Evolutionary conservation across 2,329 filamentous ascomycete genomes (phyloP), one percentile per base, ranked within the genome.

Genomic region (Clonostachys rhizophaga): DNA sequence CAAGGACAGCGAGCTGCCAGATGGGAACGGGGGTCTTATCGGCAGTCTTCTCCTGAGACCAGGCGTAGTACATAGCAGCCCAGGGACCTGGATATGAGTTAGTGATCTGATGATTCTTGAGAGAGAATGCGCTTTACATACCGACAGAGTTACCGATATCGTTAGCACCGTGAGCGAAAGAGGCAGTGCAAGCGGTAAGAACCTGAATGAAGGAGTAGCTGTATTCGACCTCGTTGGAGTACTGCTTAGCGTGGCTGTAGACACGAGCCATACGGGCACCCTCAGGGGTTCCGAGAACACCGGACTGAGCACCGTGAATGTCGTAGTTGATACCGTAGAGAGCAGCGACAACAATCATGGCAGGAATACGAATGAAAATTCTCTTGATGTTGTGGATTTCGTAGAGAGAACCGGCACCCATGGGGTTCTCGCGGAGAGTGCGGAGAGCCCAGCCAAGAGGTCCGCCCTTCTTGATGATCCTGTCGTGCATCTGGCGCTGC

Each of bases 401-500:
- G 69, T 92, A 89, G 52, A 91, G 77, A 58, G 84, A 75, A 45
- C 88, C 89, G 16, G 82, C 64, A 16, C 85, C 85, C 68, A 89
- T 79, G 43, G 81, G 86, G 72, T 91, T 87, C 58, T 87, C 74
- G 60, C 81, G 86, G 17, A 91, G 82, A 44, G 75, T 80, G 55
- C 88, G 86, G 84, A 92, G 88, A 37, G 86, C 89, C 88, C 88
- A 91, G 57, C 83, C 88, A 14, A 92, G 74, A 44, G 85, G 86
- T 20, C 87, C 86, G 2, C 70, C 69, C 49, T 74, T 76, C 64
- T 78, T 70, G 48, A 79, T 68, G 46, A 92, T 81, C 56, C 79
- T 80, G 17, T 79, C 79, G 60, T 86, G 79, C 56, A 85, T 75
- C 42, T 69, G 74, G 17, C 72, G 73, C 49, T 83, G 70, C 7